Base-by-base conservation (phyloP, 1,139 yeast genomes). In the Hansenula sp. region DNA sequence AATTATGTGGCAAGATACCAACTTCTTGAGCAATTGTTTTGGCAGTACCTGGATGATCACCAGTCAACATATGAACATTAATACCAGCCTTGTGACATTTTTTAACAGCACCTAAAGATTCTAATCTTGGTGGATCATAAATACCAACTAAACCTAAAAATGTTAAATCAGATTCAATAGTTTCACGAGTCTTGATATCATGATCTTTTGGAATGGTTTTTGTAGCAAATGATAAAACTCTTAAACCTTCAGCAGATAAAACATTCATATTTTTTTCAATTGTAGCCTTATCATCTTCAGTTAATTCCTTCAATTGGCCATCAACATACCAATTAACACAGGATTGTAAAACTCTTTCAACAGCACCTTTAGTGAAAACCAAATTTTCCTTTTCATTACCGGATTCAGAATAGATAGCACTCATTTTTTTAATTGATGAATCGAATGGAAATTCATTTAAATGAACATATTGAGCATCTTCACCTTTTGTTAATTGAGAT, bases 31-130 rank as follows among this genome's bases (percentile, higher is more conserved):
- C 92, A 65, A 84, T 84, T 3, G 92, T 89, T 43, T 72, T 69
- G 20, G 94, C 95, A 36, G 95, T 85, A 33, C 85, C 84, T 4
- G 87, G 87, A 56, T 83, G 92, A 57, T 85, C 94, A 50, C 95
- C 94, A 21, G 94, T 85, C 40, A 85, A 75, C 94, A 85, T 85
- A 53, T 81, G 89, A 36, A 85, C 94, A 52, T 80, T 79, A 51
- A 85, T 81, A 41, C 94, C 94, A 18, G 94, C 94, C 37, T 61
- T 66, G 56, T 83, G 90, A 57, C 92, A 84, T 49, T 67, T 62
- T 50, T 73, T 73, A 29, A 85, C 94, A 4, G 88, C 78, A 11
- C 67, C 73, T 14, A 82, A 79, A 17, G 89, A 77, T 65, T 84
- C 92, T 9, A 71, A 69, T 53, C 95, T 73, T 41, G 94, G 94